phyloP scores from a whole-genome alignment of 202 grass and related monocot species.

The Zizania palustris region DNA sequence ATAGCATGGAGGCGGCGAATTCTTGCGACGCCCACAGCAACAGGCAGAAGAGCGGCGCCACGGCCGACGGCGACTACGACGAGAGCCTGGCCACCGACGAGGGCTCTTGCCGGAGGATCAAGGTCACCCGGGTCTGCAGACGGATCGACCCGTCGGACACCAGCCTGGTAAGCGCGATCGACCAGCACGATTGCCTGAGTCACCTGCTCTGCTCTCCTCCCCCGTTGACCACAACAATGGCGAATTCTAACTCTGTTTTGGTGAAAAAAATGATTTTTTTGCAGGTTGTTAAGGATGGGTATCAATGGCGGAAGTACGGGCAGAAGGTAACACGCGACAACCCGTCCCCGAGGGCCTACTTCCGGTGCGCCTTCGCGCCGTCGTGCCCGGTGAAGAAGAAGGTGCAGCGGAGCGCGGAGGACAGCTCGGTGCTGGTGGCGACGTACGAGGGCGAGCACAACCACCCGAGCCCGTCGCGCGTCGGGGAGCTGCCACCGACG shows the following conservation, averaged over 20 bases:
- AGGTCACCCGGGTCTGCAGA: slow-evolving; percentile 48
- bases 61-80: not conserved
- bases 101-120: slow-evolving; percentile 46
- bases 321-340: slow-evolving; percentile 93
- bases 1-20: slow-evolving; percentile 32
- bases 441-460: slow-evolving; percentile 94
- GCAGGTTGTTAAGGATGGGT: slow-evolving; percentile 65
- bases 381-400: slow-evolving; percentile 94
- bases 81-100: slow-evolving; percentile 40
- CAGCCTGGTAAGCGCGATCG: slow-evolving; percentile 20
- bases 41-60: not conserved
- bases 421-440: slow-evolving; percentile 71
- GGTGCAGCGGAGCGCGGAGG: slow-evolving; percentile 90
- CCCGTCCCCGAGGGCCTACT: slow-evolving; percentile 87
- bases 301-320: slow-evolving; percentile 93
- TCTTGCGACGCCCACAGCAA: slow-evolving; percentile 14
- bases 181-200: too few species aligned
- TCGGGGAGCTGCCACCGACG: not conserved
- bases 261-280: too few species aligned
- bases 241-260: too few species aligned
- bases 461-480: slow-evolving; percentile 46
- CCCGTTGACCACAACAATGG: too few species aligned
- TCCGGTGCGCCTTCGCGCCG: slow-evolving; percentile 73
- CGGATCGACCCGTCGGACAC: slow-evolving; percentile 60
- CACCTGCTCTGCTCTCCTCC: too few species aligned